A percentile compares a stretch with the other conserved stretches of the same genome.
Evolutionary conservation across 257 asterid species (phyloP).

Genomic region (Cordia subcordata): DNA sequence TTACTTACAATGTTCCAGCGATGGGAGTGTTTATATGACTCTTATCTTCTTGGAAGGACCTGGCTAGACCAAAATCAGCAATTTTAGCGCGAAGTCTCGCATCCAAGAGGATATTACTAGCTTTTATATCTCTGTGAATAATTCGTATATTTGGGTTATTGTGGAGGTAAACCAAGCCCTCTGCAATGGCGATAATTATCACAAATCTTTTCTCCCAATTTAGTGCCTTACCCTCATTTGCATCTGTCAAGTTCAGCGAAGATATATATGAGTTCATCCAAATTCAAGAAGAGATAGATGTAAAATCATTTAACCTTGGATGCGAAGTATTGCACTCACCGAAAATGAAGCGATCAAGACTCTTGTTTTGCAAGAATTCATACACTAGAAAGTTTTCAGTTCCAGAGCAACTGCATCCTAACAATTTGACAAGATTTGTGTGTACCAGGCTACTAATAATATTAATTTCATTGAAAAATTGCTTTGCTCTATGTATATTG

Average conservation of each 20-base stretch:
- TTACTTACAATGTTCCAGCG: conserved; percentile 40
- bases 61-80: conserved; percentile 46
- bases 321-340: conserved; percentile 14
- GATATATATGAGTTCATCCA: neutral
- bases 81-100: conserved; percentile 30
- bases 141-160: conserved; percentile 27
- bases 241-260: conserved; percentile 20
- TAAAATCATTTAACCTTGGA: too few species aligned
- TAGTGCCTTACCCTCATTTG: conserved; percentile 27
- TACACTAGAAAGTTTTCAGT: conserved; percentile 31
- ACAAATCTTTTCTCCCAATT: conserved; percentile 44
- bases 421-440: conserved; percentile 20
- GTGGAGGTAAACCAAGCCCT: conserved; percentile 41
- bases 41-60: conserved; percentile 42
- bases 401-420: conserved; percentile 31
- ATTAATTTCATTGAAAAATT: conserved; percentile 29
- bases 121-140: conserved; percentile 41
- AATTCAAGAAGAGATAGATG: neutral
- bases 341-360: conserved; percentile 30
- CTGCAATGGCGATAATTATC: conserved; percentile 39
- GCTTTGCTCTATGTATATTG: conserved; percentile 17
- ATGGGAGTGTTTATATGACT: conserved; percentile 45
- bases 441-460: conserved; percentile 26
- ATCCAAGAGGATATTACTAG: conserved; percentile 41
- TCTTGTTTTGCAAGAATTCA: conserved; percentile 23